Conservation (phyloP, 163 green algal genomes). For the Scenedesmus sp. region DNA sequence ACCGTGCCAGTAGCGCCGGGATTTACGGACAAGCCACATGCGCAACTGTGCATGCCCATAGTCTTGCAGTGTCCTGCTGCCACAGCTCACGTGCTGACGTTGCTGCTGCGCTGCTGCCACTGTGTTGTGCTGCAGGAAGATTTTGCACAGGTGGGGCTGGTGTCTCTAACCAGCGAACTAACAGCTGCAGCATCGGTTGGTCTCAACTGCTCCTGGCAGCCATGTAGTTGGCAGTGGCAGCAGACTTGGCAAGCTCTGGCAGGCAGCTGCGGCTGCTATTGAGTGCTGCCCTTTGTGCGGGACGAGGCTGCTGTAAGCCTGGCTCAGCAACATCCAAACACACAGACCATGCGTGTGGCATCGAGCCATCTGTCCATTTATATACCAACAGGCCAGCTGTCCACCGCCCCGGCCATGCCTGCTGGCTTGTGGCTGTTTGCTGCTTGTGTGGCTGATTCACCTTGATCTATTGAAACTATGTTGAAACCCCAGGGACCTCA, state of each 20-base stretch:
- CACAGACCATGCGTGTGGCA: too few relatives aligned
- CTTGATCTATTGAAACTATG: not conserved
- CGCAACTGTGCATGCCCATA: not conserved
- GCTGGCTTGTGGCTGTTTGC: not conserved
- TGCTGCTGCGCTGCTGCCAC: not conserved
- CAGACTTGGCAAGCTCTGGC: too few relatives aligned
- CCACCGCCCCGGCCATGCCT: too few relatives aligned
- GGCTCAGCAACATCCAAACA: too few relatives aligned
- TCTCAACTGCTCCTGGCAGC: not conserved
- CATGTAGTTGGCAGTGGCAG: not conserved
- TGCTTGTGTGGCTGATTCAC: not conserved
- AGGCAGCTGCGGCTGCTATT: not conserved
- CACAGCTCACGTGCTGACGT: too few relatives aligned
- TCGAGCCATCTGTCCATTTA: too few relatives aligned
- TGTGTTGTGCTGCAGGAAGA: conserved; percentile 61
- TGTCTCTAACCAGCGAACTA: not conserved
- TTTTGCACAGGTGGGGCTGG: conserved; percentile 76
- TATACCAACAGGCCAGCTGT: too few relatives aligned
- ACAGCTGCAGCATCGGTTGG: not conserved
- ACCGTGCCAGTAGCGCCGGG: too few relatives aligned
- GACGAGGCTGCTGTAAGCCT: too few relatives aligned
- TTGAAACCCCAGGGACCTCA: conserved; percentile 74
- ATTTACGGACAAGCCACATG: too few relatives aligned
- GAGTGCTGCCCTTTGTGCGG: not conserved
- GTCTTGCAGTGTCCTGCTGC: not conserved